Conservation (phyloP, 768 basidiomycete genomes). For the Auricularia auricula-judae region DNA sequence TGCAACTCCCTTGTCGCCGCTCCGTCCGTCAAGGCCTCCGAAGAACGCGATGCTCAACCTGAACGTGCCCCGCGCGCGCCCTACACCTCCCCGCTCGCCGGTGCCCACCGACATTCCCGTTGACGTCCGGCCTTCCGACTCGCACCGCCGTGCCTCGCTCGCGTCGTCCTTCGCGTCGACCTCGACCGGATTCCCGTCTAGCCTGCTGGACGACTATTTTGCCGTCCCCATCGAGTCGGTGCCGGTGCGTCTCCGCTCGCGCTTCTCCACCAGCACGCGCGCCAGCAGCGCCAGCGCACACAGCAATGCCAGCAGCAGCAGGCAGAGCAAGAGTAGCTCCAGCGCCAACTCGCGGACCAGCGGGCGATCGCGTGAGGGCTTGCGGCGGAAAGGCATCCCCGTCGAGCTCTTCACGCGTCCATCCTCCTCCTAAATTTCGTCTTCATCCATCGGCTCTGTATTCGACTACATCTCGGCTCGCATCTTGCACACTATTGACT, state of each 20-base stretch:
- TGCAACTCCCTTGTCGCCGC: not conserved
- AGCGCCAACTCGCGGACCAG: not conserved
- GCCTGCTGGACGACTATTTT: not conserved
- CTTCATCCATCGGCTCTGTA: too few species aligned
- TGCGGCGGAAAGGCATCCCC: not conserved
- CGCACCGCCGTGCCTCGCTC: not conserved
- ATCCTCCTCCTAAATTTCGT: not conserved
- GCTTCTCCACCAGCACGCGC: not conserved
- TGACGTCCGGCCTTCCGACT: not conserved
- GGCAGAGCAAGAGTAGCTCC: not conserved
- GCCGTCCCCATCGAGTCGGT: not conserved
- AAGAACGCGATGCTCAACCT: not conserved
- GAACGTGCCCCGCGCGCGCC: not conserved
- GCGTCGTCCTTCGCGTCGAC: not conserved
- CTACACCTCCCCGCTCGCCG: not conserved
- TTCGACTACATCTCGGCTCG: too few species aligned
- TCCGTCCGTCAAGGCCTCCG: not conserved
- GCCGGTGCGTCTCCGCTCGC: not conserved
- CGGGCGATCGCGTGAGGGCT: not conserved
- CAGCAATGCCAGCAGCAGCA: not conserved
- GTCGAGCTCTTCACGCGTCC: not conserved
- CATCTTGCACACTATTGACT: too few species aligned
- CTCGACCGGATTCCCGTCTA: not conserved
- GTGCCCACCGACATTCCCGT: slow-evolving; percentile 1
- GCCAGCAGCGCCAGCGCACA: not conserved